Evolutionary conservation across 192 early-diverging fungal genomes (phyloP).

Genomic region (Lobulomyces angularis): DNA sequence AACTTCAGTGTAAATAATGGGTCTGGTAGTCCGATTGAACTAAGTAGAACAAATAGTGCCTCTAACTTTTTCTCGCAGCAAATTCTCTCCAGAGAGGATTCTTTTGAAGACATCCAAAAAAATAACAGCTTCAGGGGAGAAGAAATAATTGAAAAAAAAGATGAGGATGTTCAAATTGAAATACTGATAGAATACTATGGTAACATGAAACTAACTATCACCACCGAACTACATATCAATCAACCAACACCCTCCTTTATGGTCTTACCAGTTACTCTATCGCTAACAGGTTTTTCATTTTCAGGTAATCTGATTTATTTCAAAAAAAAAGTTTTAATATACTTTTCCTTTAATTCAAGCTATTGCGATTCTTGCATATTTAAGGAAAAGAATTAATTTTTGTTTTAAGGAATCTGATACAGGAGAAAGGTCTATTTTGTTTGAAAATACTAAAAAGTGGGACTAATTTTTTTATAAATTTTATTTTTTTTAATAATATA

Average conservation of each 20-base stretch:
- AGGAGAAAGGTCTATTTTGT: conserved; percentile 19
- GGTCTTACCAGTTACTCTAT: conserved; percentile 38
- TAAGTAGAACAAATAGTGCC: conserved; percentile 5
- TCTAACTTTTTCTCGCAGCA: conserved; percentile 4
- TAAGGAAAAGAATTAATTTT: conserved; percentile 43
- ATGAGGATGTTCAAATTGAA: conserved; percentile 40
- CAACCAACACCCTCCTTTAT: conserved; percentile 49
- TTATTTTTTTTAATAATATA: conserved; percentile 6
- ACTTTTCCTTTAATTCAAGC: conserved; percentile 14
- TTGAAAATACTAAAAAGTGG: background rate
- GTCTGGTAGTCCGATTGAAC: too few relatives aligned
- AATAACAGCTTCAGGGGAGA: background rate
- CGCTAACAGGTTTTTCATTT: conserved; percentile 40
- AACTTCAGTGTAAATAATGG: too few relatives aligned
- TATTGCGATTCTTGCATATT: conserved; percentile 44
- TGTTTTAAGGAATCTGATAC: conserved; percentile 40
- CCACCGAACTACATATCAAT: conserved; percentile 47
- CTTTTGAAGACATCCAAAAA: conserved; percentile 6
- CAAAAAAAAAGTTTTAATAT: conserved; percentile 7
- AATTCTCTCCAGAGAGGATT: conserved; percentile 4
- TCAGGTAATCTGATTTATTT: conserved; percentile 16
- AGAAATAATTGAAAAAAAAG: conserved; percentile 7
- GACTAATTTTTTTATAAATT: conserved; percentile 2
- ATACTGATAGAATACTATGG: conserved; percentile 36
- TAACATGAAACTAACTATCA: conserved; percentile 34